Conservation (phyloP, 306 rosid genomes). For the Dicorynia guianensis region DNA sequence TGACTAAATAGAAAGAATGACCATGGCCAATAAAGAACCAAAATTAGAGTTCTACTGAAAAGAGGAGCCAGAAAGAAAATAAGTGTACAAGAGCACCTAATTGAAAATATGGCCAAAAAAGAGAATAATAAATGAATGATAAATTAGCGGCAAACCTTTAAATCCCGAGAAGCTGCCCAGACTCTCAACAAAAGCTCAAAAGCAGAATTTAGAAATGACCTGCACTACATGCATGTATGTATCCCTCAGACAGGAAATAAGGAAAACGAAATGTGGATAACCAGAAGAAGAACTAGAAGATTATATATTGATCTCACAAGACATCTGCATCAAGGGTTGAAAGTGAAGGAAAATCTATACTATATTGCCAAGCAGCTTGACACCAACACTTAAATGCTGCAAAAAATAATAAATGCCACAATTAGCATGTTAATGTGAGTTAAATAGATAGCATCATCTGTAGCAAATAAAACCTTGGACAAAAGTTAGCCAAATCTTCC, state of each 20-base stretch:
- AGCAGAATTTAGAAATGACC: constrained; percentile 96
- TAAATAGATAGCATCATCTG: constrained; percentile 4
- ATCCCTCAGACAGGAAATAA: constrained; percentile 48
- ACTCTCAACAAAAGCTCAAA: constrained; percentile 93
- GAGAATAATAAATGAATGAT: constrained; percentile 8
- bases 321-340: constrained; percentile 75
- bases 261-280: constrained; percentile 19
- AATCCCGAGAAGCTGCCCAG: constrained; percentile 93
- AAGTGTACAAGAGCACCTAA: neutral
- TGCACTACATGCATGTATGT: constrained; percentile 58
- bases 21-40: neutral
- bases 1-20: neutral
- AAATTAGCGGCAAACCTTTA: constrained; percentile 65
- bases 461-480: constrained; percentile 15
- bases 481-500: constrained; percentile 11
- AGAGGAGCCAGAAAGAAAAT: neutral
- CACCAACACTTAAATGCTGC: constrained; percentile 99
- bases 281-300: constrained; percentile 35
- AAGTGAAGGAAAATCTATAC: constrained; percentile 74
- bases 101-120: neutral
- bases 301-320: constrained; percentile 74
- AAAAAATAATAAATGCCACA: constrained; percentile 44
- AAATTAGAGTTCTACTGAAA: neutral
- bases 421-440: constrained; percentile 30
- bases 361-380: constrained; percentile 92